Evolutionary conservation across 441 rosid species (phyloP).

Genomic region (Manihot esculenta): DNA sequence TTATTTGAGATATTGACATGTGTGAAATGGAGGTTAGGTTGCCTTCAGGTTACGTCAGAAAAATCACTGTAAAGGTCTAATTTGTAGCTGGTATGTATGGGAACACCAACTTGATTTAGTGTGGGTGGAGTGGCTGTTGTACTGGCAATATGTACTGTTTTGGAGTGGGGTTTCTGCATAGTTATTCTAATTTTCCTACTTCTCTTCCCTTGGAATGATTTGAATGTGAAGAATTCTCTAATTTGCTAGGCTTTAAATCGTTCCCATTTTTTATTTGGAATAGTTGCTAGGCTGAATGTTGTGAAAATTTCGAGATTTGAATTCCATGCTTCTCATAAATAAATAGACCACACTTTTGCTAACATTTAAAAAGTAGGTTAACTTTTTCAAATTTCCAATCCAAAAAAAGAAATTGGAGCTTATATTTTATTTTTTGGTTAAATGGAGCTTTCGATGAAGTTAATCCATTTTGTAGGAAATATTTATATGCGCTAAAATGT

Average conservation of each 20-base stretch:
- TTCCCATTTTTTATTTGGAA: background rate
- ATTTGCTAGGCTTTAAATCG: background rate
- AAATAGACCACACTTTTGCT: too few species aligned
- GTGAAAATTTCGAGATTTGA: too few species aligned
- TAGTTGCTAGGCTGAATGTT: background rate
- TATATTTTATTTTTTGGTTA: too few species aligned
- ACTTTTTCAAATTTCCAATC: too few species aligned
- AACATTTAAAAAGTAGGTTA: too few species aligned
- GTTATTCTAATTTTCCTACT: conserved; percentile 1
- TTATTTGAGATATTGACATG: conserved; percentile 8
- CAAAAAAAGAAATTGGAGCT: too few species aligned
- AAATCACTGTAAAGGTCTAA: background rate
- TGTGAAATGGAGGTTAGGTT: background rate
- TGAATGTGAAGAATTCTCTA: conserved; percentile 10
- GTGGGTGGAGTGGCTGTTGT: background rate
- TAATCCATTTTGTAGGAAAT: too few species aligned
- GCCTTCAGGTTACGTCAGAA: background rate
- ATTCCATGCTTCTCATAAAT: too few species aligned
- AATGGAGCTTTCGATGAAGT: too few species aligned
- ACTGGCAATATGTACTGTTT: background rate
- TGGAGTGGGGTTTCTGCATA: background rate
- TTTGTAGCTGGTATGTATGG: background rate
- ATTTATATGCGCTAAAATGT: too few species aligned
- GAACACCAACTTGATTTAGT: background rate
- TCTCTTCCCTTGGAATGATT: background rate